A percentile compares a stretch with the other conserved stretches of the same genome.
Evolutionary conservation across 2,329 filamentous ascomycete species (phyloP).

Genomic region (Aspergillus jensenii): DNA sequence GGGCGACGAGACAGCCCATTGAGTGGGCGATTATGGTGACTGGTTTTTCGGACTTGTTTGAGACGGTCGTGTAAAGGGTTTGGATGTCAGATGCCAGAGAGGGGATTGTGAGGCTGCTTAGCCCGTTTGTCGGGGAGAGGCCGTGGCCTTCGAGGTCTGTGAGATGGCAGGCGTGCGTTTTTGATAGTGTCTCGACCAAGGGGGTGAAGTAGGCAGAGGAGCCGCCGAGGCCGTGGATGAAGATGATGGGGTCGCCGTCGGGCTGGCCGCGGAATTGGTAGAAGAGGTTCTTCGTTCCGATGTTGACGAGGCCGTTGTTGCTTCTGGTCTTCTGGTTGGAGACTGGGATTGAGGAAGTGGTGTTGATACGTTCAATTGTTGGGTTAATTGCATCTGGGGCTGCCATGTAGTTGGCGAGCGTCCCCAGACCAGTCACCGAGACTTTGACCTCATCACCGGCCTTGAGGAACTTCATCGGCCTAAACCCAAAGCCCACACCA

Average conservation of each 20-base stretch:
- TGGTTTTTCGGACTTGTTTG: constrained; percentile 25
- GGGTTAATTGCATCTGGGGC: constrained; percentile 22
- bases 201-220: constrained; percentile 48
- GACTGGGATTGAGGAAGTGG: constrained; percentile 25
- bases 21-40: constrained; percentile 53
- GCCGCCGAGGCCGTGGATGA: constrained; percentile 58
- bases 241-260: constrained; percentile 42
- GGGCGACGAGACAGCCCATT: constrained; percentile 52
- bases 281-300: constrained; percentile 45
- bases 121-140: constrained; percentile 51
- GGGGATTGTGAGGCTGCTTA: constrained; percentile 43
- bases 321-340: constrained; percentile 32
- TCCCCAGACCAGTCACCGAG: constrained; percentile 44
- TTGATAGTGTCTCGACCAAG: constrained; percentile 37
- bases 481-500: constrained; percentile 44
- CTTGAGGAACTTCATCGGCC: constrained; percentile 44
- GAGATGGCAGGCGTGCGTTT: constrained; percentile 34
- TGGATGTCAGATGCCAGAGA: constrained; percentile 47
- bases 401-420: constrained; percentile 43
- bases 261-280: constrained; percentile 31
- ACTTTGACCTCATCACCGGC: constrained; percentile 45
- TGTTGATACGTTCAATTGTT: constrained; percentile 23
- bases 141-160: constrained; percentile 60
- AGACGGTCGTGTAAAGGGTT: constrained; percentile 35
- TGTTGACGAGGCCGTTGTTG: constrained; percentile 34